Evolutionary conservation across 2,329 filamentous ascomycete species (phyloP), one percentile per base, ranked within the genome.

Genomic region (Ambrosiella xylebori): DNA sequence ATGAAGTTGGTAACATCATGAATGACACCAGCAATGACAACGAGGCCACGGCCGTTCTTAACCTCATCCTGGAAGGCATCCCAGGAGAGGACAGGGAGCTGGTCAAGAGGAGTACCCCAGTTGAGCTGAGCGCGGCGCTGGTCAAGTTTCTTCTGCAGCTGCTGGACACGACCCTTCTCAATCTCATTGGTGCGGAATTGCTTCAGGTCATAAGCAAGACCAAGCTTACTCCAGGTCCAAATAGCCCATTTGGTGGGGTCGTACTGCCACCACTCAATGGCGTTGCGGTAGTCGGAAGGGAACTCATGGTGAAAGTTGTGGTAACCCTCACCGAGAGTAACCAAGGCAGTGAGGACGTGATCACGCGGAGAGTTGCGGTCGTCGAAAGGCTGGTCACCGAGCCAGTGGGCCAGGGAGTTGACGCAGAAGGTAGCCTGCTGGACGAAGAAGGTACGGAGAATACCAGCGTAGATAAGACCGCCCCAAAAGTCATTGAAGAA

Each of bases 271-370:
- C 88, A 94, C 71, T 88, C 77, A 64, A 93, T 91, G 62, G 87
- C 88, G 69, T 94, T 94, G 69, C 88, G 86, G 80, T 93, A 94
- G 71, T 94, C 88, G 9, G 86, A 91, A 57, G 88, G 88, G 73
- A 94, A 94, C 71, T 94, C 88, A 77, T 94, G 88, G 74, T 94
- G 88, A 79, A 94, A 94, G 78, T 94, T 94, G 79, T 94, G 88
- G 75, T 94, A 94, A 37, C 88, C 88, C 73, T 90, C 88, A 54
- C 88, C 88, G 19, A 94, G 83, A 49, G 88, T 94, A 64, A 88
- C 83, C 15, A 94, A 73, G 50, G 88, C 88, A 45, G 88, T 94
- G 71, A 94, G 81, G 68, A 91, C 79, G 71, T 94, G 87, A 66
- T 94, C 88, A 69, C 88, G 84, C 63, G 88, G 88, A 61, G 85